Percentiles rank a stretch among this genome's conserved stretches.
Evolutionary conservation across 2,329 filamentous ascomycete genomes (phyloP).

Genomic region (Zymoseptoria pseudotritici): DNA sequence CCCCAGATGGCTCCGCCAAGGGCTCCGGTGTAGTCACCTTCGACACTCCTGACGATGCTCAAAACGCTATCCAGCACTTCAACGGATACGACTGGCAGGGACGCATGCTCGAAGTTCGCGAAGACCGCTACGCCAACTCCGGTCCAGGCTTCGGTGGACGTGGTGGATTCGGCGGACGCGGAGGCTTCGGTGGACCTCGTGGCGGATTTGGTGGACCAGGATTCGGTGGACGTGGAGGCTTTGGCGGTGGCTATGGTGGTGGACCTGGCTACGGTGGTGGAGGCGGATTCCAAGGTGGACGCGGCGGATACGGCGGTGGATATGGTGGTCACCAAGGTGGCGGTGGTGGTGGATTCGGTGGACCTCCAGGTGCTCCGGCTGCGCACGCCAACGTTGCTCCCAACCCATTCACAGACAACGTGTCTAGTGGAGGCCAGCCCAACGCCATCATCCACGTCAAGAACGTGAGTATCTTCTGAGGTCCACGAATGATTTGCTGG

Average conservation of each 20-base stretch:
- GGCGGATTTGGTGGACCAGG: constrained; percentile 33
- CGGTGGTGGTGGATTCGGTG: constrained; percentile 50
- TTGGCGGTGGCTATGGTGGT: constrained; percentile 43
- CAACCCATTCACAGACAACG: constrained; percentile 91
- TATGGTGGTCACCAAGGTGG: constrained; percentile 46
- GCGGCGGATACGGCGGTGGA: constrained; percentile 44
- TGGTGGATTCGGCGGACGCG: constrained; percentile 36
- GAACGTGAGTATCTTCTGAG: constrained; percentile 61
- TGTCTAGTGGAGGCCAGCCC: constrained; percentile 76
- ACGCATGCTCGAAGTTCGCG: constrained; percentile 83
- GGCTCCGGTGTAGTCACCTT: constrained; percentile 96
- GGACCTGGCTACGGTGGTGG: constrained; percentile 58
- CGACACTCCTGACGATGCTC: constrained; percentile 87
- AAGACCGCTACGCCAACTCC: constrained; percentile 80
- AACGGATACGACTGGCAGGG: constrained; percentile 99
- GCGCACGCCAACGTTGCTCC: constrained; percentile 44
- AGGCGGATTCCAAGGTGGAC: constrained; percentile 32
- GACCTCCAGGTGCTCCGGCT: constrained; percentile 41
- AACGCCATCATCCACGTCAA: constrained; percentile 86
- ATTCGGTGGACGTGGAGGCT: constrained; percentile 24
- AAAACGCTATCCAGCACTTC: constrained; percentile 93
- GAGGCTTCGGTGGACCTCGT: constrained; percentile 31
- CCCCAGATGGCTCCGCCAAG: constrained; percentile 87
- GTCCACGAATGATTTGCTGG: constrained; percentile 16
- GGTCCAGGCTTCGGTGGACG: constrained; percentile 33